These are phyloP conservation scores for Kitagawia praeruptora DNA, from an alignment of 129 eudicot genomes.

Conservation along the genomic window DNA sequence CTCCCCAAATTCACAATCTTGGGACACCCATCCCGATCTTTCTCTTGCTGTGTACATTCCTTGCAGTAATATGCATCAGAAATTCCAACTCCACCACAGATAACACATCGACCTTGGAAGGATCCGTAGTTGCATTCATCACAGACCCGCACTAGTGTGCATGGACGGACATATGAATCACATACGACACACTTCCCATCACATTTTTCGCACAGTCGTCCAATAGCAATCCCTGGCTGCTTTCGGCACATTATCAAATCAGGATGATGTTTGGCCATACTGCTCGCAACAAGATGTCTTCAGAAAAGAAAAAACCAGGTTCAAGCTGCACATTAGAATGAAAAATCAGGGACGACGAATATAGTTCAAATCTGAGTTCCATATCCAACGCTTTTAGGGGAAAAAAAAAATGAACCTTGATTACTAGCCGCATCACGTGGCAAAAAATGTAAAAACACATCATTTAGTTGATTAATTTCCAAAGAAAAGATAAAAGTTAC, in stretches of 20 bases:
- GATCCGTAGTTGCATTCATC: slow-evolving; percentile 86
- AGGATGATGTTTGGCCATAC: slow-evolving; percentile 85
- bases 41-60: slow-evolving; percentile 79
- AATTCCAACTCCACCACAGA: slow-evolving; percentile 84
- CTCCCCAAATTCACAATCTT: slow-evolving; percentile 80
- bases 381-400: not conserved
- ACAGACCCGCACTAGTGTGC: slow-evolving; percentile 72
- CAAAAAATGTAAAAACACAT: not conserved
- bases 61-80: slow-evolving; percentile 80
- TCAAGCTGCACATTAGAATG: not conserved
- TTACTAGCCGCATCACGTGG: too few relatives aligned
- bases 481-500: not conserved
- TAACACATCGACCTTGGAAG: slow-evolving; percentile 71
- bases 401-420: not conserved
- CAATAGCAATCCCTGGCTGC: slow-evolving; percentile 76
- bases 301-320: too few relatives aligned
- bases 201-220: slow-evolving; percentile 70
- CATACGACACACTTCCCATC: slow-evolving; percentile 76
- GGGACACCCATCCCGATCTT: slow-evolving; percentile 77
- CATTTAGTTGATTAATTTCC: not conserved
- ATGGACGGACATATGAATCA: slow-evolving; percentile 74
- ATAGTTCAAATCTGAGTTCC: not conserved
- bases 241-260: slow-evolving; percentile 84
- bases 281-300: not conserved
- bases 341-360: not conserved